phyloP scores from a whole-genome alignment of 2,329 filamentous ascomycete species.

The Curvularia sp. region DNA sequence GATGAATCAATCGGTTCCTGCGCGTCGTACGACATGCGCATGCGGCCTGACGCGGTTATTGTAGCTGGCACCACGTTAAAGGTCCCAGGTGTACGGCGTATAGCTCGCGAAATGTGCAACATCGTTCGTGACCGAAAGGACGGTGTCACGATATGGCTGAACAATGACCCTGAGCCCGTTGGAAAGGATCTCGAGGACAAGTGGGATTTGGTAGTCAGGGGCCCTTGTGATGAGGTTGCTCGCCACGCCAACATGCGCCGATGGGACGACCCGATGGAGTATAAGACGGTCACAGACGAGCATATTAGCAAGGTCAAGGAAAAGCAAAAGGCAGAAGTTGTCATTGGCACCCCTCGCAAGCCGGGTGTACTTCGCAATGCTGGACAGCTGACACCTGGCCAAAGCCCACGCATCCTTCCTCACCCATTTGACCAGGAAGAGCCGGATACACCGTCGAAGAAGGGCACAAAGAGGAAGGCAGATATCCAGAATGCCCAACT shows the following conservation, averaged over 20 bases:
- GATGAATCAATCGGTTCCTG: conserved; percentile 95
- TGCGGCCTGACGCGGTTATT: conserved; percentile 87
- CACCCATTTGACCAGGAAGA: conserved; percentile 33
- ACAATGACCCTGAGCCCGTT: conserved; percentile 82
- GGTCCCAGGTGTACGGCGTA: conserved; percentile 87
- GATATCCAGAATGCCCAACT: conserved; percentile 32
- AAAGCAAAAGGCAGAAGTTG: conserved; percentile 42
- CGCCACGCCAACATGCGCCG: conserved; percentile 68
- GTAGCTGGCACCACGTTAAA: conserved; percentile 96
- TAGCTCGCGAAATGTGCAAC: conserved; percentile 89
- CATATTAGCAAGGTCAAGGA: conserved; percentile 42
- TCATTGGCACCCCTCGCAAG: conserved; percentile 46
- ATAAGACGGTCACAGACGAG: conserved; percentile 47
- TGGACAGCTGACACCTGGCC: conserved; percentile 47
- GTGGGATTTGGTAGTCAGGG: conserved; percentile 90
- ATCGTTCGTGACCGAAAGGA: conserved; percentile 82
- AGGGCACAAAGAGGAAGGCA: conserved; percentile 44
- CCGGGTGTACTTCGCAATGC: conserved; percentile 36
- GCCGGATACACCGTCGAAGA: conserved; percentile 44
- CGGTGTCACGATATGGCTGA: conserved; percentile 93
- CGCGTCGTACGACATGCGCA: conserved; percentile 82
- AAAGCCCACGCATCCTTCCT: conserved; percentile 46
- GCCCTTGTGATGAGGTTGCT: conserved; percentile 88
- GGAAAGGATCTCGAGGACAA: conserved; percentile 87
- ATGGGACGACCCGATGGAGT: conserved; percentile 61